Evolutionary conservation across 2,329 filamentous ascomycete species (phyloP), one percentile per base, ranked within the genome.

Genomic region (Clonostachys solani): DNA sequence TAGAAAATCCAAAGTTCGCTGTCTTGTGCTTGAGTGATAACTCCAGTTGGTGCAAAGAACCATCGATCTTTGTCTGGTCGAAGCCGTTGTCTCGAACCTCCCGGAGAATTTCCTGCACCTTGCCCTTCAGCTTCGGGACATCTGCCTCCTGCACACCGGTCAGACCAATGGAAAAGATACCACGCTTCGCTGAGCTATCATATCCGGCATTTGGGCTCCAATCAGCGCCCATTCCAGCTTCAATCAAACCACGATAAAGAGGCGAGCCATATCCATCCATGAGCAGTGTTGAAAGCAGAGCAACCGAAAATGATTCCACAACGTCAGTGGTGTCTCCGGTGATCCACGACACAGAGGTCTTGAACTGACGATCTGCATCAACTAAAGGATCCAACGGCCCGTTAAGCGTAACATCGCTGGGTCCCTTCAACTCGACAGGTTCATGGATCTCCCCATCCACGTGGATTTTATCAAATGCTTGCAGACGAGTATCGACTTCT

Each of bases 201-300:
- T 94, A 95, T 12, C 94, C 94, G 3, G 91, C 89, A 61, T 99
- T 99, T 4, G 94, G 90, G 45, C 90, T 95, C 72, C 91, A 99
- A 58, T 96, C 92, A 1, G 90, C 89, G 18, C 94, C 94, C 37
- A 99, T 78, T 1, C 91, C 92, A 42, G 87, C 83, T 64, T 97
- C 92, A 46, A 99, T 88, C 49, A 99, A 74, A 2, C 87, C 89
- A 51, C 85, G 85, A 64, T 97, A 97, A 47, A 99, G 69, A 0
- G 94, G 94, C 6, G 94, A 96, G 13, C 94, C 92, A 62, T 97
- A 99, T 6, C 94, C 94, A 63, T 96, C 92, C 71, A 95, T 86
- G 10, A 99, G 71, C 15, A 99, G 71, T 3, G 87, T 90, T 5
- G 89, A 89, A 34, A 97, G 71, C 9, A 99, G 77, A 4, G 87